Base-by-base conservation (phyloP, 225 moss, liverwort and hornwort genomes). In the Lunularia cruciata region DNA sequence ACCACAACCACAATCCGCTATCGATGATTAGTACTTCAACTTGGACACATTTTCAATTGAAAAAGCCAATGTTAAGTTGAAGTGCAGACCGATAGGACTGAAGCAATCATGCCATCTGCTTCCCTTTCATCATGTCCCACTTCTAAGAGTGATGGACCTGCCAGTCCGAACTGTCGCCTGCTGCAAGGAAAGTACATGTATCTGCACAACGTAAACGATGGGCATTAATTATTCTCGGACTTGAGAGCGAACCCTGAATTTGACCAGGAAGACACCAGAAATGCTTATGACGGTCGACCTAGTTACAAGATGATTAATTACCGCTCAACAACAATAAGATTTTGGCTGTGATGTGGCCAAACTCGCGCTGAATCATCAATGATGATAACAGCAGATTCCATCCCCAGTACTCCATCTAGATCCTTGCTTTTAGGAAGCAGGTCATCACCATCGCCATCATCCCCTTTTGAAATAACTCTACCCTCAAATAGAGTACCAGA, bases 181-280 rank as follows among this genome's bases (percentile, higher is more conserved):
- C 98, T 98, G 83, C 91, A 91, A 57, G 98, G 98, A 65, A 98
- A 98, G 64, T 93, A 98, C 98, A 98, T 98, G 60, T 98, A 98
- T 67, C 96, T 98, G 87, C 83, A 82, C 57, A 61, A 35, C 45
- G 19, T 57, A 20, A 11, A 20, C 35, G 51, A 30, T 4, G 12
- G 35, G 15, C 49, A 35, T 23, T 27, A 36, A 8, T 40, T 57
- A 37, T 23, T 49, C 38, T 26, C n/a, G n/a, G n/a, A n/a, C n/a
- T n/a, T n/a, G n/a, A n/a, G n/a, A n/a, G n/a, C n/a, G n/a, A n/a
- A n/a, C n/a, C n/a, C n/a, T n/a, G n/a, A n/a, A n/a, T n/a, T n/a
- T n/a, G n/a, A n/a, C n/a, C n/a, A n/a, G n/a, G n/a, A n/a, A n/a
- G n/a, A n/a, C n/a, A n/a, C n/a, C n/a, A n/a, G n/a, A n/a, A n/a